Base-by-base conservation (phyloP, 768 basidiomycete species). In the Panus rudis region DNA sequence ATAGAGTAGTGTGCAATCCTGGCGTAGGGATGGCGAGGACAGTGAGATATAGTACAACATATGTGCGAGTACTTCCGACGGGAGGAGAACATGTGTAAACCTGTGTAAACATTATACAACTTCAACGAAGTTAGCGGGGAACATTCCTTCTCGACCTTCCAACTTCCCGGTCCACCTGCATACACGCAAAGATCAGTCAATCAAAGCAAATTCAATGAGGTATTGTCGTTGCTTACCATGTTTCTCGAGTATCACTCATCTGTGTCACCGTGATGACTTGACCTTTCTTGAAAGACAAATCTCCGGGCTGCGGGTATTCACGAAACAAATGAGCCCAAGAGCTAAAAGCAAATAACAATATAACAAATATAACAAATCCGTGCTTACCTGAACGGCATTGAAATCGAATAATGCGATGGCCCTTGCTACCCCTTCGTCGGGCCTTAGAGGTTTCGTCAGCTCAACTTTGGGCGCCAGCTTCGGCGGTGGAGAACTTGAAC, bases 61-160 rank as follows among this genome's bases (percentile, higher is more conserved):
- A n/a, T n/a, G n/a, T n/a, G n/a, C n/a, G n/a, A n/a, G n/a, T n/a
- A n/a, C n/a, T n/a, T n/a, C n/a, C n/a, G n/a, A n/a, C n/a, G n/a
- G n/a, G n/a, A n/a, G n/a, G n/a, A n/a, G n/a, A n/a, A n/a, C n/a
- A n/a, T n/a, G n/a, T n/a, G n/a, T n/a, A n/a, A n/a, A n/a, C n/a
- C n/a, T n/a, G n/a, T n/a, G n/a, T n/a, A n/a, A 8, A 12, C n/a
- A 20, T 52, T 35, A 73, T 21, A 70, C 63, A 44, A 87, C 61
- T 56, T 87, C 83, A n/a, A 88, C 83, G 53, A 86, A 87, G 58
- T 89, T 89, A 13, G 87, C 87, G 25, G 87, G 87, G 60, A 91
- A 90, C 34, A 82, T 73, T 0, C 88, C 88, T 50, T 75, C 66
- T 28, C 69, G 60, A 13, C 71, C 72, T 17, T 73, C 62, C 2